phyloP scores from a whole-genome alignment of 164 flowering plant species.

The Dillenia suffruticosa region DNA sequence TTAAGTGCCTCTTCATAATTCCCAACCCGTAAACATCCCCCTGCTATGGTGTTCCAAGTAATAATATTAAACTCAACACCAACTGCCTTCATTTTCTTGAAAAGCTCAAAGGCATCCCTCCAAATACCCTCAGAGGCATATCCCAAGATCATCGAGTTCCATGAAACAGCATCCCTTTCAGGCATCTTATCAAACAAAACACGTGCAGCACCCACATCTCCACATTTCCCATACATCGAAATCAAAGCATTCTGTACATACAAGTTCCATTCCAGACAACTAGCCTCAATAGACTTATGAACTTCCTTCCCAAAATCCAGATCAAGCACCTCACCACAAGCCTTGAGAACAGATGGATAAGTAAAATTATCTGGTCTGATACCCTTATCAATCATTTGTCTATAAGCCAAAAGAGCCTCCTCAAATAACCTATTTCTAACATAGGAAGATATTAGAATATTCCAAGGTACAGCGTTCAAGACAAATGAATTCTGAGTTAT shows the following conservation, averaged over 20 bases:
- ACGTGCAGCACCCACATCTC: not conserved
- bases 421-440: not conserved
- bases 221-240: not conserved
- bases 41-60: constrained; percentile 1
- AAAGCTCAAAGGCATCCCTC: not conserved
- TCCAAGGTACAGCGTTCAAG: constrained; percentile 4
- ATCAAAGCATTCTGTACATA: constrained; percentile 1
- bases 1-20: not conserved
- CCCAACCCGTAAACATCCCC: not conserved
- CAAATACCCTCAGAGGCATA: constrained; percentile 1
- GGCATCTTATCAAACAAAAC: not conserved
- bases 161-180: not conserved
- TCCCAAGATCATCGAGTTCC: constrained; percentile 1
- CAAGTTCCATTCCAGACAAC: constrained; percentile 1
- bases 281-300: constrained; percentile 3
- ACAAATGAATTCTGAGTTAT: constrained; percentile 2
- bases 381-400: not conserved
- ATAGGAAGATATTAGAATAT: not conserved
- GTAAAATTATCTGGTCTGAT: not conserved
- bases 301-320: constrained; percentile 3
- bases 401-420: constrained; percentile 1
- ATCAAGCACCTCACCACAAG: not conserved
- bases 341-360: constrained; percentile 3
- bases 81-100: not conserved
- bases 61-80: not conserved